Percentiles rank a stretch among this genome's conserved stretches.
phyloP scores from a whole-genome alignment of 805 yeast genomes.

The Pichia kluyveri region DNA sequence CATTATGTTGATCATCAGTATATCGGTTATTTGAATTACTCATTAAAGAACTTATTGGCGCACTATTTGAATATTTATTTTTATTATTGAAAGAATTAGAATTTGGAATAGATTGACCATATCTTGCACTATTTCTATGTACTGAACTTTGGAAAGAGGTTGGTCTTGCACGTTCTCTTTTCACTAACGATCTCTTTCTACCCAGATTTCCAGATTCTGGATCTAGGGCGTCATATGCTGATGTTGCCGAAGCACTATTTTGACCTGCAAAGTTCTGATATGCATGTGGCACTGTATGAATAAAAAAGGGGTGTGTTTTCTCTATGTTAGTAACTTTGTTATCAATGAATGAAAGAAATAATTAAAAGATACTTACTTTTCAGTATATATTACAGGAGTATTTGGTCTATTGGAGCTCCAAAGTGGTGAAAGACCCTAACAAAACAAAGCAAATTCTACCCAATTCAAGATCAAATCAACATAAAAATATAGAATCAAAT shows the following conservation, averaged over 20 bases:
- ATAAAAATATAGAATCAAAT: too few relatives aligned
- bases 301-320: background rate
- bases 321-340: background rate
- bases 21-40: background rate
- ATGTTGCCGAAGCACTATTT: background rate
- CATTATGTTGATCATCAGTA: background rate
- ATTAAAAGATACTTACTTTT: too few relatives aligned
- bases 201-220: conserved; percentile 27
- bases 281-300: conserved; percentile 9
- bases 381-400: too few relatives aligned
- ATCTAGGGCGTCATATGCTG: conserved; percentile 13
- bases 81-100: background rate
- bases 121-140: conserved; percentile 4
- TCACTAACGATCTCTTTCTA: conserved; percentile 63
- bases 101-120: background rate
- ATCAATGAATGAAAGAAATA: too few relatives aligned
- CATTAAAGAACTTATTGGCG: background rate
- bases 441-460: too few relatives aligned
- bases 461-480: too few relatives aligned
- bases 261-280: conserved; percentile 6
- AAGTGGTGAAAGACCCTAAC: too few relatives aligned
- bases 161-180: conserved; percentile 65
- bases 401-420: too few relatives aligned
- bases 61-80: background rate
- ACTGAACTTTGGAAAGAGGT: conserved; percentile 3